Conservation (phyloP, 2,329 filamentous ascomycete genomes). For the Cryoendolithus antarcticus region DNA sequence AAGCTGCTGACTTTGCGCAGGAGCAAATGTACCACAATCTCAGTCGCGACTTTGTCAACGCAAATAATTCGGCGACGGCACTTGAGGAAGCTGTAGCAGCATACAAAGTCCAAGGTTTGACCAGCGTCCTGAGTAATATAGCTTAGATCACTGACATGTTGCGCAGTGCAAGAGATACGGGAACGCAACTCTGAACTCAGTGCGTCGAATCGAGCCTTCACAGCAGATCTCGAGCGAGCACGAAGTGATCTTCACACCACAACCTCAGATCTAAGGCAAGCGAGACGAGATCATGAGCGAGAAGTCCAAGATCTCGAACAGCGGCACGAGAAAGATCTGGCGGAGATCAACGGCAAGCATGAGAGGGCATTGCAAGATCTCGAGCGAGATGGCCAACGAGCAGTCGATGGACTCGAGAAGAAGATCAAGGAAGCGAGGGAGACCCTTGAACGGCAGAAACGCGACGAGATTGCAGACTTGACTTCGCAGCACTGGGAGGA, state of each 20-base stretch:
- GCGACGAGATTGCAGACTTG: conserved; percentile 45
- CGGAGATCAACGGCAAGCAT: conserved; percentile 14
- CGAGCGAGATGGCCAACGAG: conserved; percentile 37
- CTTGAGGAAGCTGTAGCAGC: conserved; percentile 63
- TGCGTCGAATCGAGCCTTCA: conserved; percentile 42
- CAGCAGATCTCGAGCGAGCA: conserved; percentile 48
- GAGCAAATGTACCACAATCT: conserved; percentile 62
- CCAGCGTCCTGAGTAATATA: not conserved
- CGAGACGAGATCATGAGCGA: conserved; percentile 21
- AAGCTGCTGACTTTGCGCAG: conserved; percentile 2
- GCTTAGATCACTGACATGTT: not conserved
- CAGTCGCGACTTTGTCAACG: conserved; percentile 58
- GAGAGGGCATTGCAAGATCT: conserved; percentile 17
- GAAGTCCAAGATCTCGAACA: conserved; percentile 19
- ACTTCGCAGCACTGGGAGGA: conserved; percentile 55
- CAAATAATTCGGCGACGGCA: conserved; percentile 53
- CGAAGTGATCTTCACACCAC: conserved; percentile 22
- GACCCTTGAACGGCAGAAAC: conserved; percentile 30
- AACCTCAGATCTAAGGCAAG: conserved; percentile 20
- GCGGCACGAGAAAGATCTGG: conserved; percentile 16
- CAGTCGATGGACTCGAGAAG: conserved; percentile 41
- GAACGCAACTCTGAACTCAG: conserved; percentile 30
- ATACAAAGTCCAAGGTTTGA: conserved; percentile 63
- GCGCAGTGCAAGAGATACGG: conserved; percentile 9
- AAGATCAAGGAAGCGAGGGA: conserved; percentile 35